Evolutionary conservation across 2,329 filamentous ascomycete species (phyloP).

Genomic region (Cadophora gregata): DNA sequence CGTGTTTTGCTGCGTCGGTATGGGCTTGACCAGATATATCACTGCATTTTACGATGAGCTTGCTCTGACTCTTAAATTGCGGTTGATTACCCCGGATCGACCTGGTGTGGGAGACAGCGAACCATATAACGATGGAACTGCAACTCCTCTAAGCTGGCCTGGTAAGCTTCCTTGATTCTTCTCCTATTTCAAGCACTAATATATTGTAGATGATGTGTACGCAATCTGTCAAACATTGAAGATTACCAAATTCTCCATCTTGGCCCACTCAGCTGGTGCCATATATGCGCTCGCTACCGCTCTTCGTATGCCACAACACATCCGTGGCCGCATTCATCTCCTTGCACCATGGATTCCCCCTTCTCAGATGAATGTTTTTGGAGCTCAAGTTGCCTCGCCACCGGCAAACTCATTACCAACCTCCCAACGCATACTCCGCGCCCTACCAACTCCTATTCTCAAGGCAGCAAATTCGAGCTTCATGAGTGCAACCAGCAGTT

Average conservation of each 20-base stretch:
- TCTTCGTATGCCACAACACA: conserved; percentile 93
- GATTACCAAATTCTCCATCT: conserved; percentile 93
- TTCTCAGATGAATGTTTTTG: conserved; percentile 84
- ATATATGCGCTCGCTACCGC: conserved; percentile 97
- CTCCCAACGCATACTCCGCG: conserved; percentile 87
- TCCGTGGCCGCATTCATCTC: conserved; percentile 91
- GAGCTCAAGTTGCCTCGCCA: conserved; percentile 73
- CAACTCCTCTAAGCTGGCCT: conserved; percentile 92
- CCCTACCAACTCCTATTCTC: conserved; percentile 86
- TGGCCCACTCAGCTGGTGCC: conserved; percentile 96
- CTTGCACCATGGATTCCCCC: conserved; percentile 97
- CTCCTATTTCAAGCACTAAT: conserved; percentile 36
- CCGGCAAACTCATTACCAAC: conserved; percentile 88
- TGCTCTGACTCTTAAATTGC: conserved; percentile 83
- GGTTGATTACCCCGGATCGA: conserved; percentile 91
- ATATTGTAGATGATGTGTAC: conserved; percentile 73
- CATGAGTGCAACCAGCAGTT: conserved; percentile 89
- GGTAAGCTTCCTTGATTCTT: conserved; percentile 59
- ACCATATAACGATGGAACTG: conserved; percentile 78
- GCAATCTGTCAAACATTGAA: conserved; percentile 91
- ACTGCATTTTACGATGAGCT: conserved; percentile 98
- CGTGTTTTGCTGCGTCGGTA: conserved; percentile 95
- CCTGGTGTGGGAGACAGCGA: conserved; percentile 95
- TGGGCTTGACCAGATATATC: conserved; percentile 95
- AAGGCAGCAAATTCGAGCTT: conserved; percentile 96